Percentiles rank a stretch among this genome's conserved stretches.
Conservation (phyloP, 441 rosid genomes). For the Erysimum cheiri region DNA sequence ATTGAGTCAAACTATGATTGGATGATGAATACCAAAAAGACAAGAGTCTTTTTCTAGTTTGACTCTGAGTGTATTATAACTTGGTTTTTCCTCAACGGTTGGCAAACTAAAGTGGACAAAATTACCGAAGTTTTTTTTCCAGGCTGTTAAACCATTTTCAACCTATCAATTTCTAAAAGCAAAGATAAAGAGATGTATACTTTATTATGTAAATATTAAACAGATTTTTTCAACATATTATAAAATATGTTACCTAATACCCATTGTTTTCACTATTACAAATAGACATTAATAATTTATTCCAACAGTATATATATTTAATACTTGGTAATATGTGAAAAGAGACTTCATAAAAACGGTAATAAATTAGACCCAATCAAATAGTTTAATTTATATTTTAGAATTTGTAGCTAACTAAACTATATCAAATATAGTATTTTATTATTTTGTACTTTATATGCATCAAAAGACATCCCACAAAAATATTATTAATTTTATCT, state of each 20-base stretch:
- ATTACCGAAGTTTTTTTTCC: slow-evolving; percentile 21
- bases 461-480: not conserved
- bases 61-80: slow-evolving; percentile 41
- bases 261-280: not conserved
- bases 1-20: slow-evolving; percentile 40
- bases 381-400: not conserved
- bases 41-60: slow-evolving; percentile 44
- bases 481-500: not conserved
- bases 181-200: not conserved
- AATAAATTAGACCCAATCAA: not conserved
- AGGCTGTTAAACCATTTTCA: slow-evolving; percentile 33
- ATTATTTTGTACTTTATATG: not conserved
- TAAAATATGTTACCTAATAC: slow-evolving; percentile 1
- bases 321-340: not conserved
- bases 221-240: not conserved
- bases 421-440: not conserved
- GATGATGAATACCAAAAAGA: slow-evolving; percentile 42
- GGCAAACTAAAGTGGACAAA: slow-evolving; percentile 48
- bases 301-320: not conserved
- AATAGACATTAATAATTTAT: not conserved
- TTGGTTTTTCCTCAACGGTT: slow-evolving; percentile 39
- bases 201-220: not conserved
- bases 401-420: not conserved
- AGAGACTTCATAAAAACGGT: not conserved
- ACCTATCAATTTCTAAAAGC: slow-evolving; percentile 23